Conservation (phyloP, 2,329 filamentous ascomycete genomes). For the Tolypocladium inflatum region DNA sequence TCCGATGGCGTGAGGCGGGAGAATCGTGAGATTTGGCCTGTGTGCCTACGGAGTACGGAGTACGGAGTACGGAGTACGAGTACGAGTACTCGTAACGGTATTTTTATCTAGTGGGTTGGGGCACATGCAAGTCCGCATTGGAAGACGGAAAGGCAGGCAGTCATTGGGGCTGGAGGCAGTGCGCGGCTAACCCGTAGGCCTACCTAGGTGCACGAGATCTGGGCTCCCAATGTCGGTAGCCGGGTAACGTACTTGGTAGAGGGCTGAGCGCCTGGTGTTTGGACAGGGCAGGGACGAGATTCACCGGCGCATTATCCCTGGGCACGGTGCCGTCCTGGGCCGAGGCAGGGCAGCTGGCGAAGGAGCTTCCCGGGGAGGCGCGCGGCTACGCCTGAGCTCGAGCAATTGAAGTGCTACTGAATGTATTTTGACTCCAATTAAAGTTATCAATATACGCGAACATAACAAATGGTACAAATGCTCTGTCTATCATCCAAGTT, state of each 20-base stretch:
- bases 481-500: no score
- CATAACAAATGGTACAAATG: no score
- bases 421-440: not conserved
- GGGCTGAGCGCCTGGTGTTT: not conserved
- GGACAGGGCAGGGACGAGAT: not conserved
- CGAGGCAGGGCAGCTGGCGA: not conserved
- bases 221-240: not conserved
- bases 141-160: not conserved
- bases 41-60: no score
- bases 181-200: not conserved
- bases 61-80: not conserved
- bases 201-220: not conserved
- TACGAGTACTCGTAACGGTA: no score
- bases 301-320: not conserved
- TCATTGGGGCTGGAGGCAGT: not conserved
- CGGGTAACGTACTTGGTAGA: no score
- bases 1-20: not conserved
- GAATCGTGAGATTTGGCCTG: not conserved
- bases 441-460: no score
- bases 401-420: not conserved
- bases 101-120: not conserved
- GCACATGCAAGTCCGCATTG: not conserved
- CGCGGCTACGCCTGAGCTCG: not conserved
- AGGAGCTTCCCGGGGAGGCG: not conserved
- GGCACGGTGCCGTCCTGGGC: not conserved